Evolutionary conservation across 2,329 filamentous ascomycete species (phyloP).

Genomic region (Arthrobotrys entomopaga): DNA sequence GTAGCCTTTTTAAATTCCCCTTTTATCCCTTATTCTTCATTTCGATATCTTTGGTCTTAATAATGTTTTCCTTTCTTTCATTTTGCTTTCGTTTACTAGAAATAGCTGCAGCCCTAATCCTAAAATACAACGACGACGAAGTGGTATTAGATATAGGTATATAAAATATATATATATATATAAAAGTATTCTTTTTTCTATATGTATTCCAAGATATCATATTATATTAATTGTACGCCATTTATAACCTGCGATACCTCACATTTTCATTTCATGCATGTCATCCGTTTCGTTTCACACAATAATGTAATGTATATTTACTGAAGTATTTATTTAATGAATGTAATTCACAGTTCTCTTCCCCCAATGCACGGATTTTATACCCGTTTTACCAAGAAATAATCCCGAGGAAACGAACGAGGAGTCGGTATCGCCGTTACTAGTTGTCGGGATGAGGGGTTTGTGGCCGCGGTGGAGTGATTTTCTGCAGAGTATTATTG

Average conservation of each 20-base stretch:
- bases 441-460: neutral
- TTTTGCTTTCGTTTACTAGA: neutral
- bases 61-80: neutral
- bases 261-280: no score
- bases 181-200: no score
- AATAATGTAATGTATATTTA: neutral
- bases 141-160: neutral
- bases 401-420: neutral
- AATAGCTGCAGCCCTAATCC: neutral
- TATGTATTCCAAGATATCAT: no score
- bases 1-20: conserved; percentile 13
- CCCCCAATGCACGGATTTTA: conserved; percentile 42
- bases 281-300: no score
- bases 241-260: no score
- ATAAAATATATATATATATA: conserved; percentile 2
- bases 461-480: conserved; percentile 6
- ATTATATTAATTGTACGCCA: no score
- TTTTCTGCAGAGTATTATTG: conserved; percentile 11
- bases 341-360: conserved; percentile 13
- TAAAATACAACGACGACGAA: no score
- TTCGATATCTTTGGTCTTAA: conserved; percentile 2
- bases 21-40: conserved; percentile 2
- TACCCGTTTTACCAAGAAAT: no score
- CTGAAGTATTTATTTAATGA: neutral
- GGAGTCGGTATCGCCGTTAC: neutral